Evolutionary conservation across 352 stramenopile species (phyloP), one percentile per base, ranked within the genome.

Genomic region (Pythium vanterpoolii): DNA sequence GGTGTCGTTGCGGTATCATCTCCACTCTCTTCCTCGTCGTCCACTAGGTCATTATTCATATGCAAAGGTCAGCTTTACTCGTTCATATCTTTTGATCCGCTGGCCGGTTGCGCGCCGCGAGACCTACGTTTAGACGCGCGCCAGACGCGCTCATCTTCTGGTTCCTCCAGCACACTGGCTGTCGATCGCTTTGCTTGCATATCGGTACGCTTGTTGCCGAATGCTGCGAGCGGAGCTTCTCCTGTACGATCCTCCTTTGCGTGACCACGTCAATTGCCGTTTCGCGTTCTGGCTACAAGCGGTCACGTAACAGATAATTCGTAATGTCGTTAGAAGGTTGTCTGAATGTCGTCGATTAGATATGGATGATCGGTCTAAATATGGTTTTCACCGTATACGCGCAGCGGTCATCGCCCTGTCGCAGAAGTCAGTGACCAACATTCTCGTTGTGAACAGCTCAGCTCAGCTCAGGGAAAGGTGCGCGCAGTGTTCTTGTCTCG

Each of bases 111-210:
- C 2, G 9, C 3, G 28, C 28, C 13, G 40, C 13, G 38, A 54
- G 27, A 64, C 57, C 10, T 34, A 67, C 60, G 16, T 28, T 34
- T 30, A 8, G 51, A 61, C 27, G 28, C 43, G 10, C 48, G 44
- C 23, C 27, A 51, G 5, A 23, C 43, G 31, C 28, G 39, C 31
- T 55, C 59, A 19, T 39, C 10, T 3, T 21, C n/a, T 2, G 47
- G 36, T 5, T 39, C 1, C 48, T 28, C 14, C 21, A 33, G 26
- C 2, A 13, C 19, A 24, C 33, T 48, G 3, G 45, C 18, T 3
- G 47, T 19, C 34, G 56, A 64, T 27, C 36, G 56, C 56, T 51
- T 31, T 6, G 56, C 19, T 38, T 63, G 45, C 44, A 63, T 63
- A 19, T 8, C n/a, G n/a, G n/a, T n/a, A n/a, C n/a, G 6, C 34